A percentile compares a stretch with the other conserved stretches of the same genome.
Evolutionary conservation across 345 rosid species (phyloP).

Genomic region (Gossypium arboreum): DNA sequence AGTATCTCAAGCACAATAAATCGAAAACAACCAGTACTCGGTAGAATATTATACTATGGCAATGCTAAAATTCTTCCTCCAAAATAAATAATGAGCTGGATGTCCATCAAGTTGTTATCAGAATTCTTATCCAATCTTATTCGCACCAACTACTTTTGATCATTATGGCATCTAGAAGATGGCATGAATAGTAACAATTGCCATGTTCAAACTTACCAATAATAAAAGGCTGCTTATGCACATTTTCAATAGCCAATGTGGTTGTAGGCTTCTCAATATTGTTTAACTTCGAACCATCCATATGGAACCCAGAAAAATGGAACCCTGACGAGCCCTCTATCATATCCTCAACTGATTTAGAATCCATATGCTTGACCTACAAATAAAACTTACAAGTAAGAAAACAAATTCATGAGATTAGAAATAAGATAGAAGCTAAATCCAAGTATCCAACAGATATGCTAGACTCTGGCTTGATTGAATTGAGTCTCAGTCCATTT

Average conservation of each 20-base stretch:
- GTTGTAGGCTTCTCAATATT: slow-evolving; percentile 40
- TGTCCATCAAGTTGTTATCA: neutral
- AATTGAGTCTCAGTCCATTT: neutral
- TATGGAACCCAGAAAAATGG: slow-evolving; percentile 86
- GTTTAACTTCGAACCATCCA: slow-evolving; percentile 52
- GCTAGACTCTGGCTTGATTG: neutral
- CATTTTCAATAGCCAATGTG: slow-evolving; percentile 44
- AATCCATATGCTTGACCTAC: slow-evolving; percentile 43
- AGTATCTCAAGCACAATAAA: neutral
- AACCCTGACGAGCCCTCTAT: slow-evolving; percentile 72
- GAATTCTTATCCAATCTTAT: neutral
- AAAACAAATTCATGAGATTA: neutral
- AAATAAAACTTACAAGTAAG: slow-evolving; percentile 13
- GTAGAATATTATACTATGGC: neutral
- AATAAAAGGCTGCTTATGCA: slow-evolving; percentile 80
- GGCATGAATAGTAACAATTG: neutral
- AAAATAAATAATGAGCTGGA: neutral
- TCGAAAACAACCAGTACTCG: neutral
- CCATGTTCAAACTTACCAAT: slow-evolving; percentile 51
- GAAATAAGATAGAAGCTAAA: neutral
- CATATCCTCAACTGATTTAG: slow-evolving; percentile 74
- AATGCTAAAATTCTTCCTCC: neutral
- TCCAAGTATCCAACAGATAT: neutral
- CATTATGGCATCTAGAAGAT: neutral
- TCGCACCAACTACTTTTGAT: neutral